Evolutionary conservation across 148 eudicot species (phyloP).

Genomic region (Silene latifolia): DNA sequence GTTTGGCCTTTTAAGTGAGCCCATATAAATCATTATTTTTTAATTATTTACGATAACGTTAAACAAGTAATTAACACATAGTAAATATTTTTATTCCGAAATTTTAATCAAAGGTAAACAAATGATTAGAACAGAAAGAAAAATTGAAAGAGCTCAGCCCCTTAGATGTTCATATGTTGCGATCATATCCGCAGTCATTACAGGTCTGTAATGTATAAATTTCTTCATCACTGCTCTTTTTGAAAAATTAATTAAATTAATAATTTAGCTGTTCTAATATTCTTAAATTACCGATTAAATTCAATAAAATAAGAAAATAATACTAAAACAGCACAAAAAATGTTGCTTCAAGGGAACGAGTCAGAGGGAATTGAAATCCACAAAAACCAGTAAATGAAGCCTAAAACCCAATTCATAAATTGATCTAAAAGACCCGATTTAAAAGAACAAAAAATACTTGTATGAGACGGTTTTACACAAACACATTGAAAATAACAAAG

Average conservation of each 20-base stretch:
- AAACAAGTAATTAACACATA: too few species aligned
- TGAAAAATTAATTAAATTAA: too few species aligned
- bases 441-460: too few species aligned
- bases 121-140: background rate
- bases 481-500: too few species aligned
- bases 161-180: conserved; percentile 63
- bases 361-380: conserved; percentile 5
- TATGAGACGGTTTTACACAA: too few species aligned
- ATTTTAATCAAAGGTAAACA: background rate
- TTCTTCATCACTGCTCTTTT: conserved; percentile 7
- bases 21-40: too few species aligned
- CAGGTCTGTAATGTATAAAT: conserved; percentile 1
- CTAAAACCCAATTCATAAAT: too few species aligned
- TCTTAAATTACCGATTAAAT: background rate
- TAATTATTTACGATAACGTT: too few species aligned
- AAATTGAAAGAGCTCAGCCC: conserved; percentile 34
- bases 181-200: conserved; percentile 36
- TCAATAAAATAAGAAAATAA: background rate
- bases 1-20: too few species aligned
- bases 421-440: too few species aligned
- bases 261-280: conserved; percentile 4
- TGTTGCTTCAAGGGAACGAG: conserved; percentile 15
- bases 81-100: background rate
- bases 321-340: conserved; percentile 1
- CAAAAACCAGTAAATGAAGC: conserved; percentile 14